Evolutionary conservation across 768 basidiomycete genomes (phyloP).

Genomic region (Auricularia cornea): DNA sequence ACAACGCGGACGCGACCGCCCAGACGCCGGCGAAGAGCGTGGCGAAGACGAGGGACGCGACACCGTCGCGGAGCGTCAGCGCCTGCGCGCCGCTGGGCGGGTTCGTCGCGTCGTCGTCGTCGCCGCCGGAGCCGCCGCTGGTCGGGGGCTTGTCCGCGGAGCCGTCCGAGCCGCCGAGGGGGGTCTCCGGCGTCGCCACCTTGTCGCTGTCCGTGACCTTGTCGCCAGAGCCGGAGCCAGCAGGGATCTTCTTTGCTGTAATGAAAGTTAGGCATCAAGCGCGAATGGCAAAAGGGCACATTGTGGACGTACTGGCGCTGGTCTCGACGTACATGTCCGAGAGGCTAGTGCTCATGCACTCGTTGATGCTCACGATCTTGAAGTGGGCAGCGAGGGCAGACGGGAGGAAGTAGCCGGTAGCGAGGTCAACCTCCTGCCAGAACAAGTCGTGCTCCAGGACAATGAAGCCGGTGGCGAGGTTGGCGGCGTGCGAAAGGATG

Average conservation of each 20-base stretch:
- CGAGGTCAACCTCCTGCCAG: constrained; percentile 37
- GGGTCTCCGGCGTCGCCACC: not conserved
- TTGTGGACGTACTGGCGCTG: constrained; percentile 44
- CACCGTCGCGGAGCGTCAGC: not conserved
- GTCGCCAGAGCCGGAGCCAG: not conserved
- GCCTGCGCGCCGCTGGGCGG: not conserved
- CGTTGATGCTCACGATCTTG: constrained; percentile 61
- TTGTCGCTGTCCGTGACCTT: not conserved
- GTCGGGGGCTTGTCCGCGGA: not conserved
- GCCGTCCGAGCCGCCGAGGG: constrained; percentile 1
- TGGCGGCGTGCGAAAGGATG: constrained; percentile 27
- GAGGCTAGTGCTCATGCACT: constrained; percentile 52
- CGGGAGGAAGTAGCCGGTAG: constrained; percentile 37
- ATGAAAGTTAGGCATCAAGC: no score
- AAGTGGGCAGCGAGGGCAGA: constrained; percentile 44
- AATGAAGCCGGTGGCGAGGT: constrained; percentile 34
- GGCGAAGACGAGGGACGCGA: not conserved
- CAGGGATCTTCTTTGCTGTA: not conserved
- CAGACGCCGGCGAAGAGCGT: not conserved
- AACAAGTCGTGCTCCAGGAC: constrained; percentile 36
- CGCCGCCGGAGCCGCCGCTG: not conserved
- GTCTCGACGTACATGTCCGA: constrained; percentile 76
- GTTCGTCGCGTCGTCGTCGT: no score
- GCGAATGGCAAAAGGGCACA: no score
- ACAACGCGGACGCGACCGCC: not conserved